Evolutionary conservation across 2,329 filamentous ascomycete genomes (phyloP), one percentile per base, ranked within the genome.

Genomic region (Fusarium buharicum): DNA sequence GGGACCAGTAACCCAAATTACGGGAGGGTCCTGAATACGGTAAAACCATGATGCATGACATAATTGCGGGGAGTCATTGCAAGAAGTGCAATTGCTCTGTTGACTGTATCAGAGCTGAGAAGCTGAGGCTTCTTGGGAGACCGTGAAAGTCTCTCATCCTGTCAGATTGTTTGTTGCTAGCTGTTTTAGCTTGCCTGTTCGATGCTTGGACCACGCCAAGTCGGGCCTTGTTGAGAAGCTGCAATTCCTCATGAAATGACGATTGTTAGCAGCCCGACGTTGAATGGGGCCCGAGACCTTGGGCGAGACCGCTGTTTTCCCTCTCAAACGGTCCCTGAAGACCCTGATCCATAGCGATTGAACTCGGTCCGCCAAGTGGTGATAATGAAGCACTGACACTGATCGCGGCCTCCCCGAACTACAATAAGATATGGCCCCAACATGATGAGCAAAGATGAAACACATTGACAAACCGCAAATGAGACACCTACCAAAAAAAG

Each of bases 1-100:
- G 62, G 65, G 67, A 66, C 68, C 65, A 59, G 64, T 62, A 50
- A 50, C 72, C 63, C 69, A 74, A 73, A 74, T 73, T 72, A 72
- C 67, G 72, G 66, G 71, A 75, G 68, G 72, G 67, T 68, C 73
- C 64, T 73, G 71, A 71, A 76, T 75, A 72, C 67, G 67, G 62
- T 66, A 67, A 72, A 69, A 71, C 67, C 67, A 71, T 71, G 74
- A 75, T 75, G 77, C 78, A 79, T 79, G 78, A 78, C 77, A 80
- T 79, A 79, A 79, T 79, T 78, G 73, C 74, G 74, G 72, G 72
- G 74, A 72, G 68, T 47, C 51, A 60, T 50, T 45, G 44, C 50
- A 57, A 62, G 55, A 57, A 56, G 64, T 56, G 8, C 22, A 24
- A 8, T 24, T 24, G 36, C 53, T 57, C 50, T 34, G 50, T 36